Conservation (phyloP, 129 eudicot genomes). For the Artemisia tridentata region DNA sequence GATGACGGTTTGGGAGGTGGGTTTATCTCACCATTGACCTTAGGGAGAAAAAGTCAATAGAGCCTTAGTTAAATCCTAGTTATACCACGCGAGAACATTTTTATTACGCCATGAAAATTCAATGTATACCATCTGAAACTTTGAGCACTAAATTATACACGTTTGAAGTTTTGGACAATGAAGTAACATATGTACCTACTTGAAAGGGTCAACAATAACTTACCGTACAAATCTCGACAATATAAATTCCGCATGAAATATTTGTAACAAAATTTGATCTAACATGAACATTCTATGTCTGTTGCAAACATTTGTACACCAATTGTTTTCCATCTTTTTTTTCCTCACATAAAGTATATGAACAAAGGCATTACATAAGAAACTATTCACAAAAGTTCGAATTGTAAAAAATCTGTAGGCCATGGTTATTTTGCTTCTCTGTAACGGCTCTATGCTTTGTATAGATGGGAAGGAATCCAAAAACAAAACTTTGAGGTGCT, state of each 20-base stretch:
- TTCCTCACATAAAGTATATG: conserved; percentile 20
- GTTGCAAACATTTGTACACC: background rate
- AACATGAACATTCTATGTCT: conserved; percentile 2
- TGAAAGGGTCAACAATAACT: background rate
- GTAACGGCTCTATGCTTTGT: conserved; percentile 1
- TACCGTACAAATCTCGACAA: background rate
- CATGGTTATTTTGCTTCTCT: conserved; percentile 9
- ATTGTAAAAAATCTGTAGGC: background rate
- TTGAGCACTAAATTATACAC: no score
- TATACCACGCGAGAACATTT: no score
- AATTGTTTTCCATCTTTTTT: conserved; percentile 8
- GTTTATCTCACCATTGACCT: no score
- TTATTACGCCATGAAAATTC: no score
- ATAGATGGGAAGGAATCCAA: conserved; percentile 5
- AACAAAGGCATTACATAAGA: conserved; percentile 7
- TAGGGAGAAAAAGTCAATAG: no score
- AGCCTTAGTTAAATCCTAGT: background rate
- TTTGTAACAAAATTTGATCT: background rate
- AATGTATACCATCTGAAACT: no score
- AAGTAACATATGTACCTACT: background rate
- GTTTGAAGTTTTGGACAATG: no score
- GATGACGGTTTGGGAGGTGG: no score
- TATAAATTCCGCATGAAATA: conserved; percentile 8
- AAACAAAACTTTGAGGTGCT: conserved; percentile 32
- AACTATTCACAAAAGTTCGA: conserved; percentile 20